Conservation (phyloP, 148 eudicot species). For the Arbutus unedo region DNA sequence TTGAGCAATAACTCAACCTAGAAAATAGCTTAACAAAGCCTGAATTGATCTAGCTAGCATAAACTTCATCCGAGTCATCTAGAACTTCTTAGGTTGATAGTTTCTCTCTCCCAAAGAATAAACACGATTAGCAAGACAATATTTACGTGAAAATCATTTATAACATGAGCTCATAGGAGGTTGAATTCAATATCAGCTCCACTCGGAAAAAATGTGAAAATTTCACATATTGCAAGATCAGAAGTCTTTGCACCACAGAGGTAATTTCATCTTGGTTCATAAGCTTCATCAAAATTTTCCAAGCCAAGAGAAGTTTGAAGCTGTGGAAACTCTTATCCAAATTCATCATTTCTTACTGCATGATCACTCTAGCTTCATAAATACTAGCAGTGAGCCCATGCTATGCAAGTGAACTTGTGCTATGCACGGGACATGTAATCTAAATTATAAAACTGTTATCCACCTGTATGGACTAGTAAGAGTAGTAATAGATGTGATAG, state of each 20-base stretch:
- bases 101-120: neutral
- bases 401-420: no score
- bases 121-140: neutral
- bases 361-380: neutral
- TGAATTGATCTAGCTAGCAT: neutral
- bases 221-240: constrained; percentile 19
- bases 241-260: constrained; percentile 9
- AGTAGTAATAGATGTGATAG: neutral
- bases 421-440: no score
- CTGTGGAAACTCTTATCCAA: neutral
- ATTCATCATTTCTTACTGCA: neutral
- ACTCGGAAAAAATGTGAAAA: constrained; percentile 15
- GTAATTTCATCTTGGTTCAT: constrained; percentile 5
- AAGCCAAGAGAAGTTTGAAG: neutral
- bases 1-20: neutral
- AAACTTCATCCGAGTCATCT: neutral
- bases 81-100: neutral
- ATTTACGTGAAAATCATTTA: neutral
- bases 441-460: no score
- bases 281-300: constrained; percentile 9
- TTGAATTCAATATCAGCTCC: neutral
- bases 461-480: neutral
- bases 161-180: neutral
- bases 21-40: neutral
- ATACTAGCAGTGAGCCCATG: neutral